Evolutionary conservation across 2,329 filamentous ascomycete species (phyloP), one percentile per base, ranked within the genome.

Genomic region (Colletotrichum sp.): DNA sequence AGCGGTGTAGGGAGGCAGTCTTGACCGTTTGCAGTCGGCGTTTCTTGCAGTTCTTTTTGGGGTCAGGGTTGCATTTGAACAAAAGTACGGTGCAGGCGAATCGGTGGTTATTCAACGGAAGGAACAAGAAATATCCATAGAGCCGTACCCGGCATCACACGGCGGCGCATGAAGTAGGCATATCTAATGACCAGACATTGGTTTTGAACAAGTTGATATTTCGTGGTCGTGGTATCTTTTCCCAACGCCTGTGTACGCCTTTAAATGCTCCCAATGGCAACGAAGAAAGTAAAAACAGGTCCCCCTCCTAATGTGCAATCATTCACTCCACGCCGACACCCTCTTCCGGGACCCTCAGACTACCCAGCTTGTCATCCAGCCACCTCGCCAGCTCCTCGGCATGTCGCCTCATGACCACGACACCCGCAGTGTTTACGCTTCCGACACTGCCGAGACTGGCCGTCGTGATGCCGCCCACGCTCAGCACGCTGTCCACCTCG

Each of bases 281-380:
- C 12, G 7, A 30, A 34, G 32, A 63, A 32, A 6, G 21, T 21
- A 32, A 34, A 21, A 21, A 30, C 26, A 63, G 15, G n/a, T 2
- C 12, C 26, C 26, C 15, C 6, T 12, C 26, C 26, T 13, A 32
- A 15, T 2, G 2, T n/a, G 57, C 5, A 28, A 18, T 18, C 55
- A 34, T 9, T 52, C 72, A 83, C 76, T 82, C 80, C 10, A 84
- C 79, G 10, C 86, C 86, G 26, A 89, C 84, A 7, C 87, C 87
- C 68, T 91, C 90, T 65, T 90, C 88, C 0, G 91, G 90, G 32
- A 92, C 87, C 16, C 84, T 84, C 75, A 92, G 80, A 16, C 86
- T 85, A 7, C 89, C 89, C 7, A 93, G 85, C 83, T 90, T 90
- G n/a, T 89, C 89, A 77, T 93, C 91, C 78, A 93, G 81, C 88